Conservation (phyloP, 2,329 filamentous ascomycete species). For the Fusarium sp. region DNA sequence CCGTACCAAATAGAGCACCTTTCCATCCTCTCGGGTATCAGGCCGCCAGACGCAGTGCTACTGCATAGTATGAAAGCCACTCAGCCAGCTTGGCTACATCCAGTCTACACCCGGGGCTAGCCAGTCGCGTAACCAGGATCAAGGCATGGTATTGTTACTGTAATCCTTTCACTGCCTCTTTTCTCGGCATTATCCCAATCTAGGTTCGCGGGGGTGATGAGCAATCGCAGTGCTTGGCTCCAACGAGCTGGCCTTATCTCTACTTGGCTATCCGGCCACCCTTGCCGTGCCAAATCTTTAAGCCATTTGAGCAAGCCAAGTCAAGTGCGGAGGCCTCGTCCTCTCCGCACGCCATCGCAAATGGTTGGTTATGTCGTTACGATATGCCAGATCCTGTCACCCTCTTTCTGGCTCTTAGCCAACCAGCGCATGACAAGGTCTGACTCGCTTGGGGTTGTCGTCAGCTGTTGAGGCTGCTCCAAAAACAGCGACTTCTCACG, state of each 20-base stretch:
- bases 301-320: neutral
- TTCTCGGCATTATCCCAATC: slow-evolving; percentile 4
- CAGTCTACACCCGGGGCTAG: neutral
- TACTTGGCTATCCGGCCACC: neutral
- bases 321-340: slow-evolving; percentile 1
- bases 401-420: neutral
- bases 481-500: slow-evolving; percentile 1
- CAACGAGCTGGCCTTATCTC: slow-evolving; percentile 1
- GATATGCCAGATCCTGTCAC: neutral
- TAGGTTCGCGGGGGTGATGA: slow-evolving; percentile 4
- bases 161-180: neutral
- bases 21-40: slow-evolving; percentile 3
- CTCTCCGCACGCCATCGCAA: slow-evolving; percentile 1
- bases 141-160: neutral
- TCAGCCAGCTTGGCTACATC: neutral
- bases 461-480: neutral
- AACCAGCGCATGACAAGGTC: neutral
- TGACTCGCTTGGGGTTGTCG: neutral
- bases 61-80: slow-evolving; percentile 1
- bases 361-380: neutral
- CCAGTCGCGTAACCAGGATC: slow-evolving; percentile 1
- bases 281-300: neutral
- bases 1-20: neutral
- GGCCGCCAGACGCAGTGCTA: neutral
- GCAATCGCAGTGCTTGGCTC: neutral